phyloP scores from a whole-genome alignment of 768 basidiomycete species.

The Collybiopsis confluens region DNA sequence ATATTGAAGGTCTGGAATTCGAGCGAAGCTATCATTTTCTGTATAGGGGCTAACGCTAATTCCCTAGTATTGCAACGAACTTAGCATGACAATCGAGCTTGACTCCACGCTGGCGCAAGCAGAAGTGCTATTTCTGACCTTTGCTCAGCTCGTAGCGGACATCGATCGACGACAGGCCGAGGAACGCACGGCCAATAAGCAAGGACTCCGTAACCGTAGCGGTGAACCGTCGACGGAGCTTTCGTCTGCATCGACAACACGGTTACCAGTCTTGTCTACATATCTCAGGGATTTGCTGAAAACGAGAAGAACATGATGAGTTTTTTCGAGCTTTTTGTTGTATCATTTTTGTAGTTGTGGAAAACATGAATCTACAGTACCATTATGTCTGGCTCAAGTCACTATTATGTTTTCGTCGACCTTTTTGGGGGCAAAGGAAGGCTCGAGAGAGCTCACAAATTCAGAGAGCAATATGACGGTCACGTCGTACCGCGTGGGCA shows the following conservation, averaged over 20 bases:
- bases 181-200: conserved; percentile 23
- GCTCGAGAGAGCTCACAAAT: too few relatives aligned
- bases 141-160: conserved; percentile 83
- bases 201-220: conserved; percentile 30
- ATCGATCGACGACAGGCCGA: conserved; percentile 79
- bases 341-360: too few relatives aligned
- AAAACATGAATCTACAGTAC: too few relatives aligned
- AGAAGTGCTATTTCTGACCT: conserved; percentile 93
- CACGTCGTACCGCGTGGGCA: too few relatives aligned
- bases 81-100: conserved; percentile 96
- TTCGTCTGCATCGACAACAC: conserved; percentile 23
- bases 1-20: conserved; percentile 60
- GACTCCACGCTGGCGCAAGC: conserved; percentile 94
- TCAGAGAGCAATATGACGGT: too few relatives aligned
- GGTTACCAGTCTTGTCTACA: conserved; percentile 51
- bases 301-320: conserved; percentile 27
- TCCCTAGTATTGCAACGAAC: conserved; percentile 82
- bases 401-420: too few relatives aligned
- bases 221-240: neutral
- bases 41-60: conserved; percentile 5
- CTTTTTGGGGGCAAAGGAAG: too few relatives aligned
- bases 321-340: neutral
- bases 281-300: conserved; percentile 59
- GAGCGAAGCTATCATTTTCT: neutral
- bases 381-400: too few relatives aligned